These are phyloP conservation scores for Vaccinium vitisidaea DNA, from an alignment of 148 eudicot species.

Conservation along the genomic window DNA sequence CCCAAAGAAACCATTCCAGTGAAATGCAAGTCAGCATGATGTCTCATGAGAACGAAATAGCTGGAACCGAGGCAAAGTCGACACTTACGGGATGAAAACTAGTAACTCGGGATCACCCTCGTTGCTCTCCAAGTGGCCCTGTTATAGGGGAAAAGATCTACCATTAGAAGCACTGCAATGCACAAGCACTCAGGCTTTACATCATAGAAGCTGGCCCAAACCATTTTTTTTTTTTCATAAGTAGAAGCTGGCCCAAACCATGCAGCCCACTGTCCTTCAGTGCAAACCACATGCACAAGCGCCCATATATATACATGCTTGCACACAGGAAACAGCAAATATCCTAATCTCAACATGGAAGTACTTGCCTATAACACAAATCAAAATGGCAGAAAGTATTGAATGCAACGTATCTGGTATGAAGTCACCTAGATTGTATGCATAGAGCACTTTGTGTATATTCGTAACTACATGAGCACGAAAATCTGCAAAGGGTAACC, in stretches of 20 bases:
- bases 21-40: slow-evolving; percentile 4
- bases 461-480: not conserved
- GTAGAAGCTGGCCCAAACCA: too few species aligned
- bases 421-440: not conserved
- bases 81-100: slow-evolving; percentile 89
- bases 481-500: not conserved
- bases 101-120: slow-evolving; percentile 95
- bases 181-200: not conserved
- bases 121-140: slow-evolving; percentile 95
- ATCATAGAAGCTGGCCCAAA: not conserved
- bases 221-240: not conserved
- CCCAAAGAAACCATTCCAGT: slow-evolving; percentile 4
- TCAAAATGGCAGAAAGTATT: not conserved
- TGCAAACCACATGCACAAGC: too few species aligned
- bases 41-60: slow-evolving; percentile 10
- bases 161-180: not conserved
- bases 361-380: not conserved
- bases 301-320: not conserved
- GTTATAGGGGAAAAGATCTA: slow-evolving; percentile 23
- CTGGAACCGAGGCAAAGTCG: slow-evolving; percentile 3
- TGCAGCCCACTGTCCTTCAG: too few species aligned
- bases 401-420: not conserved
- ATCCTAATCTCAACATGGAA: not conserved
- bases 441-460: not conserved
- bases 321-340: not conserved